Evolutionary conservation across 345 rosid species (phyloP).

Genomic region (Luvunga scandens): DNA sequence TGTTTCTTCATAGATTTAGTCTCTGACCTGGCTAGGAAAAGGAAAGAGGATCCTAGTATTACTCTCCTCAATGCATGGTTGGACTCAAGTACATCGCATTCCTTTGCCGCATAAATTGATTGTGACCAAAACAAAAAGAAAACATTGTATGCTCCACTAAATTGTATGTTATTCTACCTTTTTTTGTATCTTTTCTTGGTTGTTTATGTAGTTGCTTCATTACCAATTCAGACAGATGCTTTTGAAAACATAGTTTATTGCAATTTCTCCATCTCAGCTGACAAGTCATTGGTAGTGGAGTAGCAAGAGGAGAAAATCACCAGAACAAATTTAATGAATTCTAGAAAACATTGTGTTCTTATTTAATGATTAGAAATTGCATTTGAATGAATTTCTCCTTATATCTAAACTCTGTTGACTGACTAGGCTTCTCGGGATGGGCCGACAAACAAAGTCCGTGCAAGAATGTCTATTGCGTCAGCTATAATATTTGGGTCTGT

Average conservation of each 20-base stretch:
- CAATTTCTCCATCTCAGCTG: constrained; percentile 4
- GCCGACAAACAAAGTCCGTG: constrained; percentile 94
- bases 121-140: background rate
- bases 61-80: constrained; percentile 4
- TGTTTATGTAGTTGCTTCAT: constrained; percentile 2
- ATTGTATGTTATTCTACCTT: background rate
- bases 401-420: constrained; percentile 23
- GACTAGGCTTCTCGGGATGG: constrained; percentile 93
- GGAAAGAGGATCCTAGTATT: background rate
- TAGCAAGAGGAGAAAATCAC: background rate
- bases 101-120: background rate
- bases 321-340: constrained; percentile 1
- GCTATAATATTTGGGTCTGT: constrained; percentile 98
- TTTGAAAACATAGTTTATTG: constrained; percentile 5
- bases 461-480: constrained; percentile 96
- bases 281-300: constrained; percentile 4
- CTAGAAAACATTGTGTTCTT: background rate
- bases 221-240: background rate
- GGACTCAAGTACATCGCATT: background rate
- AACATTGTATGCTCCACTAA: background rate
- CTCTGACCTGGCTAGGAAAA: background rate
- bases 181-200: background rate
- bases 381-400: constrained; percentile 12
- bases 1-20: constrained; percentile 5
- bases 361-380: background rate